These are phyloP conservation scores for Penicillium digitatum DNA, from an alignment of 2,329 filamentous ascomycete genomes.

Conservation along the genomic window DNA sequence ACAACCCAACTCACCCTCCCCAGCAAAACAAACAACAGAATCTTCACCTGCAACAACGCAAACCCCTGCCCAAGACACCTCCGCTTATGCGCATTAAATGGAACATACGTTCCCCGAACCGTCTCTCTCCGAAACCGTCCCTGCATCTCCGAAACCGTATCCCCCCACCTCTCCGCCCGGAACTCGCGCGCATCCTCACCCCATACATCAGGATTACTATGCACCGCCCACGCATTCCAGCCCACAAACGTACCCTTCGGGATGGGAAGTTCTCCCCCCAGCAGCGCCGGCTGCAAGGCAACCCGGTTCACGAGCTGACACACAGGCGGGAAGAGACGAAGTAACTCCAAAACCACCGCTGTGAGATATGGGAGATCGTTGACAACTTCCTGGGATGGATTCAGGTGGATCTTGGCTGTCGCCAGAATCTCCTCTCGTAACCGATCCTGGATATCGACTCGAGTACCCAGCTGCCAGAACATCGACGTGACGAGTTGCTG, in stretches of 20 bases:
- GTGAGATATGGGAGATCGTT: slow-evolving; percentile 44
- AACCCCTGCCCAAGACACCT: slow-evolving; percentile 31
- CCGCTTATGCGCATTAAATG: slow-evolving; percentile 30
- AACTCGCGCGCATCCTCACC: slow-evolving; percentile 33
- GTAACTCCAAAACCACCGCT: slow-evolving; percentile 45
- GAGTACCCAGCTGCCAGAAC: slow-evolving; percentile 38
- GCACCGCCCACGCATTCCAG: slow-evolving; percentile 42
- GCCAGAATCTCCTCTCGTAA: slow-evolving; percentile 32
- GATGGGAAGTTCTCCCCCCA: slow-evolving; percentile 30
- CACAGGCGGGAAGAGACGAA: slow-evolving; percentile 50
- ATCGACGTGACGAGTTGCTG: slow-evolving; percentile 38
- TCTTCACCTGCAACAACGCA: slow-evolving; percentile 28
- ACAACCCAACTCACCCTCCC: slow-evolving; percentile 19
- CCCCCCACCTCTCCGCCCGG: slow-evolving; percentile 37
- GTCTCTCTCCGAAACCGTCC: slow-evolving; percentile 23
- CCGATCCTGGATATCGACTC: slow-evolving; percentile 31
- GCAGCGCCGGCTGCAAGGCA: slow-evolving; percentile 26
- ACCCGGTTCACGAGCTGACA: slow-evolving; percentile 49
- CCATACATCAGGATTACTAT: slow-evolving; percentile 36
- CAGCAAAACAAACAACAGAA: slow-evolving; percentile 24
- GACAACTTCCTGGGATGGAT: slow-evolving; percentile 24
- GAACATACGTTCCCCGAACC: slow-evolving; percentile 27
- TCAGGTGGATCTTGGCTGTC: not conserved
- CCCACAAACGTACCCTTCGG: slow-evolving; percentile 41
- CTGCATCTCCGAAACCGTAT: slow-evolving; percentile 33